A percentile compares a stretch with the other conserved stretches of the same genome.
Conservation (phyloP, 352 stramenopile species). For the Phytophthora sp. region DNA sequence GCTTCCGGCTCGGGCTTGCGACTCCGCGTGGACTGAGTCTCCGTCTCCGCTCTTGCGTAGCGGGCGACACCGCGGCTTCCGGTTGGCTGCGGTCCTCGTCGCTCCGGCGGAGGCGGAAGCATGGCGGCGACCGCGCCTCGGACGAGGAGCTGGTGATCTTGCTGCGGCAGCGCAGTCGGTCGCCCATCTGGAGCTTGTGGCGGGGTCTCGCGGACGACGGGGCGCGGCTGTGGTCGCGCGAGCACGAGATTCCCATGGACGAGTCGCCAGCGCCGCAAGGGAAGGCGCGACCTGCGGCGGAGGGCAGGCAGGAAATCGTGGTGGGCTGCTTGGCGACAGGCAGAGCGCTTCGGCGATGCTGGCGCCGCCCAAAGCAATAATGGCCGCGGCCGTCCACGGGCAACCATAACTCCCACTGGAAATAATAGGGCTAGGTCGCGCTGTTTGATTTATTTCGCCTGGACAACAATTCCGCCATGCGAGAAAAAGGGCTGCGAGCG, state of each 20-base stretch:
- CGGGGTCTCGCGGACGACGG: conserved; percentile 11
- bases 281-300: conserved; percentile 13
- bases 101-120: conserved; percentile 8
- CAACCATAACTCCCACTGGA: conserved; percentile 36
- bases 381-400: conserved; percentile 1
- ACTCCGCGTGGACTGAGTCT: conserved; percentile 6
- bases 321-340: conserved; percentile 9
- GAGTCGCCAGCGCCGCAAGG: conserved; percentile 20
- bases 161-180: conserved; percentile 10
- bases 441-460: conserved; percentile 46
- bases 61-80: conserved; percentile 7
- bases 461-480: conserved; percentile 1
- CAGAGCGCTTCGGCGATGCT: not conserved
- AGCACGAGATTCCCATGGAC: conserved; percentile 50
- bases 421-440: conserved; percentile 29
- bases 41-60: conserved; percentile 15
- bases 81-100: conserved; percentile 10
- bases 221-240: conserved; percentile 37
- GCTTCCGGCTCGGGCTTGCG: conserved; percentile 5
- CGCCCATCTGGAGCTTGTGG: conserved; percentile 18
- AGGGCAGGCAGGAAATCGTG: conserved; percentile 28
- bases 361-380: conserved; percentile 21
- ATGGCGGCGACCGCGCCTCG: conserved; percentile 17
- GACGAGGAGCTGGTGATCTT: conserved; percentile 29
- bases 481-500: conserved; percentile 17